Percentiles rank a stretch among this genome's conserved stretches.
These are phyloP conservation scores for Cordyceps tenuipes DNA, from an alignment of 2,329 filamentous ascomycete species.

Conservation along the genomic window DNA sequence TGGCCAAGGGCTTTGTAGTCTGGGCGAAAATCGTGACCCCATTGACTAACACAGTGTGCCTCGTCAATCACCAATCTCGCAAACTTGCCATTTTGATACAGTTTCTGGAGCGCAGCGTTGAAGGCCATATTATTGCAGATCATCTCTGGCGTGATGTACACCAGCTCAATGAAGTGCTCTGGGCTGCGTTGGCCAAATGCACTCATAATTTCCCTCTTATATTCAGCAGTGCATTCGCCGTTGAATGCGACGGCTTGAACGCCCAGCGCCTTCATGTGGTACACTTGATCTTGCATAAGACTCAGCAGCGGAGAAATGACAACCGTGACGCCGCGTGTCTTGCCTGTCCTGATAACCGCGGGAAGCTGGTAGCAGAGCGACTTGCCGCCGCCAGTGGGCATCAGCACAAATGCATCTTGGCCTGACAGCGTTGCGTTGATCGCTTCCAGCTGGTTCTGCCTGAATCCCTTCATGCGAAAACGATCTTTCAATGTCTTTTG, in stretches of 20 bases:
- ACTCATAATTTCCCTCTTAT: slow-evolving; percentile 58
- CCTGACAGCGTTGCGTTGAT: slow-evolving; percentile 88
- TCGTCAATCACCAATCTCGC: slow-evolving; percentile 95
- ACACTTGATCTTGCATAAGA: slow-evolving; percentile 94
- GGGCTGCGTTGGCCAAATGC: slow-evolving; percentile 55
- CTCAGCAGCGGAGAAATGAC: slow-evolving; percentile 93
- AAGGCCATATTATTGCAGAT: slow-evolving; percentile 71
- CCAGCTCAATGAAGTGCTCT: slow-evolving; percentile 70
- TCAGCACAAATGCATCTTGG: slow-evolving; percentile 87
- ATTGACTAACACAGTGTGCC: slow-evolving; percentile 98
- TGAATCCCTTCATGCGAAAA: slow-evolving; percentile 80
- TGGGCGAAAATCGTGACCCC: slow-evolving; percentile 95
- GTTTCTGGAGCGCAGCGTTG: slow-evolving; percentile 51
- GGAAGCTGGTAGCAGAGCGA: slow-evolving; percentile 95
- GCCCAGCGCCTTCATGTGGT: slow-evolving; percentile 64
- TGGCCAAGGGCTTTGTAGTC: slow-evolving; percentile 85
- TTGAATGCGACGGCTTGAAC: slow-evolving; percentile 80
- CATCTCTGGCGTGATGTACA: slow-evolving; percentile 98
- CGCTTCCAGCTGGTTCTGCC: slow-evolving; percentile 85
- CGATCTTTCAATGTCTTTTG: slow-evolving; percentile 69
- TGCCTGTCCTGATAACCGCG: slow-evolving; percentile 71
- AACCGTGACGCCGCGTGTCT: slow-evolving; percentile 77
- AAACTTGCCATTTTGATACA: slow-evolving; percentile 65
- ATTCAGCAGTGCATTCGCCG: slow-evolving; percentile 56
- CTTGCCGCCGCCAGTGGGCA: slow-evolving; percentile 97